A percentile compares a stretch with the other conserved stretches of the same genome.
phyloP scores from a whole-genome alignment of 345 rosid species.

The Acer yangbiense region DNA sequence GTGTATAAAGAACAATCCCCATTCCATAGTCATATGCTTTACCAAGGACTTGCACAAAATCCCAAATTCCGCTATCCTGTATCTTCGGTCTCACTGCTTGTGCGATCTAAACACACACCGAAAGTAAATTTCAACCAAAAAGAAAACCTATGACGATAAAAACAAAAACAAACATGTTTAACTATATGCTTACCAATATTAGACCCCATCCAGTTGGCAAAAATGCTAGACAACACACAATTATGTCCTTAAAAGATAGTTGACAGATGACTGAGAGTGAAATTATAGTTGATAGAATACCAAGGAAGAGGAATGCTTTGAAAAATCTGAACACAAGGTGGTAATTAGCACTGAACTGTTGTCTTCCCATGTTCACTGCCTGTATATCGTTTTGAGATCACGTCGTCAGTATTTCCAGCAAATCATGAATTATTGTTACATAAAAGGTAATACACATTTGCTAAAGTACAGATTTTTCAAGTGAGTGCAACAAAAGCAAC shows the following conservation, averaged over 20 bases:
- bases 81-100: slow-evolving; percentile 89
- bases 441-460: background rate
- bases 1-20: slow-evolving; percentile 83
- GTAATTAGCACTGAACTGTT: slow-evolving; percentile 68
- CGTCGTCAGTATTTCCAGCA: background rate
- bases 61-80: slow-evolving; percentile 73
- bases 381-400: slow-evolving; percentile 35
- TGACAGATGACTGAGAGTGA: slow-evolving; percentile 72
- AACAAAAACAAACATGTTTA: background rate
- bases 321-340: slow-evolving; percentile 77
- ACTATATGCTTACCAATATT: slow-evolving; percentile 59
- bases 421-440: background rate
- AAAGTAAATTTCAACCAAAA: background rate
- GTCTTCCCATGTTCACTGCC: slow-evolving; percentile 90
- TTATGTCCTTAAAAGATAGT: slow-evolving; percentile 68
- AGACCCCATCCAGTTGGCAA: slow-evolving; percentile 98
- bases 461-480: background rate
- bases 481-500: background rate
- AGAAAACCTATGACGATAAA: too few species aligned
- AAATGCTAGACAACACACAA: slow-evolving; percentile 86
- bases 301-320: slow-evolving; percentile 84
- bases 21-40: slow-evolving; percentile 92
- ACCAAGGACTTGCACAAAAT: slow-evolving; percentile 70
- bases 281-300: slow-evolving; percentile 57
- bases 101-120: slow-evolving; percentile 55